These are phyloP conservation scores for Cerioporus squamosus DNA, from an alignment of 1,284 basidiomycete genomes.

Conservation along the genomic window DNA sequence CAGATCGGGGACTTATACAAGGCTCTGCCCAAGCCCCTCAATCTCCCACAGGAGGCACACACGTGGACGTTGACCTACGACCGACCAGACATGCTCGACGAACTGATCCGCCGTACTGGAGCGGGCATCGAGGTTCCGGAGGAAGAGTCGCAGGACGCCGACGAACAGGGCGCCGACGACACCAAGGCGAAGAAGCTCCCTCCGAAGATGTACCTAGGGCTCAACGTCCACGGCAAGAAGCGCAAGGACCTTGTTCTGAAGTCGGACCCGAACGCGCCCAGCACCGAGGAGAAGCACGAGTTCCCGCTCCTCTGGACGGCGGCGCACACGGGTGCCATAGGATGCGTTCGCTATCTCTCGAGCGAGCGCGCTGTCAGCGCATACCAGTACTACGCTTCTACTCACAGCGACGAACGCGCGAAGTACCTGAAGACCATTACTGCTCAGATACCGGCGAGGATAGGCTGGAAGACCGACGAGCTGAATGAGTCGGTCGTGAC, in stretches of 20 bases:
- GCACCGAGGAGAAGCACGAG: slow-evolving; percentile 4
- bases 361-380: slow-evolving; percentile 39
- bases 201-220: slow-evolving; percentile 54
- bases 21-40: slow-evolving; percentile 24
- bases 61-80: slow-evolving; percentile 41
- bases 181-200: slow-evolving; percentile 32
- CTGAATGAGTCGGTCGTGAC: slow-evolving; percentile 55
- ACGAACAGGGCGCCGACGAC: slow-evolving; percentile 25
- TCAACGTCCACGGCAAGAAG: slow-evolving; percentile 65
- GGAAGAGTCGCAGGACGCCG: slow-evolving; percentile 26
- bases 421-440: slow-evolving; percentile 39
- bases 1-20: slow-evolving; percentile 49
- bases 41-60: slow-evolving; percentile 22
- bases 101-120: slow-evolving; percentile 56
- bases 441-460: slow-evolving; percentile 45
- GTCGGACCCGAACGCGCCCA: slow-evolving; percentile 48
- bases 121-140: slow-evolving; percentile 43
- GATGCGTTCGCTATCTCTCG: slow-evolving; percentile 51
- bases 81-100: slow-evolving; percentile 52
- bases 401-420: slow-evolving; percentile 44
- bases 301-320: slow-evolving; percentile 52
- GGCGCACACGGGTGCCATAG: slow-evolving; percentile 33
- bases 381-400: slow-evolving; percentile 47
- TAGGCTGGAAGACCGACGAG: slow-evolving; percentile 51
- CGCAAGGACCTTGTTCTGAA: slow-evolving; percentile 51